Conservation (phyloP, 2,329 filamentous ascomycete species). For the Penicillium sp. region DNA sequence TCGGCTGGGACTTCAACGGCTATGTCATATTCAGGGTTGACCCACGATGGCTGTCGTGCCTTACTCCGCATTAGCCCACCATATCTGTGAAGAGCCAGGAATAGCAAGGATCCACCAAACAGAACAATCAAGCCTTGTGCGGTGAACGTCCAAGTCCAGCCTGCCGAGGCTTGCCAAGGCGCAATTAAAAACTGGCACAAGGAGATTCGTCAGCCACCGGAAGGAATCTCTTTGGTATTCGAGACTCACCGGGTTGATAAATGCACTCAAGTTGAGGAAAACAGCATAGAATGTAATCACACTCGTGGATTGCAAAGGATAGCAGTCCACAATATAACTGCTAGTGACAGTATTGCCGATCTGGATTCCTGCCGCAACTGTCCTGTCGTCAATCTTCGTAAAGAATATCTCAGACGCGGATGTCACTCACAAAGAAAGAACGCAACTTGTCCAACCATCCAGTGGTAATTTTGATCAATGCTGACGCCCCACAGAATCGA, state of each 20-base stretch:
- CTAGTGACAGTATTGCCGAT: conserved; percentile 58
- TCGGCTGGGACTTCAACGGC: neutral
- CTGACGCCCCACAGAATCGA: conserved; percentile 59
- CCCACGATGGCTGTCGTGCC: conserved; percentile 46
- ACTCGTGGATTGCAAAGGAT: conserved; percentile 58
- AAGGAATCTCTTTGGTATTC: neutral
- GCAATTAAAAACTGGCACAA: conserved; percentile 52
- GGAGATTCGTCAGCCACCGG: neutral
- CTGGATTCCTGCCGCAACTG: conserved; percentile 58
- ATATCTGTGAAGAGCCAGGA: conserved; percentile 45
- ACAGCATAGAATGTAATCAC: conserved; percentile 59
- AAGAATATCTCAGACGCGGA: neutral
- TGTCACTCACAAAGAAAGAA: conserved; percentile 55
- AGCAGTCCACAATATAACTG: conserved; percentile 58
- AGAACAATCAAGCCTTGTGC: conserved; percentile 52
- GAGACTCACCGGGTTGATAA: conserved; percentile 45
- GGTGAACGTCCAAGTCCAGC: conserved; percentile 56
- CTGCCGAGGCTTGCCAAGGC: conserved; percentile 48
- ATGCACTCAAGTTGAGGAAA: conserved; percentile 55
- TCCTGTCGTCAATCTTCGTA: neutral
- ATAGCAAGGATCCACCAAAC: conserved; percentile 42
- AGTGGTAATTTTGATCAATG: conserved; percentile 56
- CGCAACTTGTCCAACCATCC: conserved; percentile 59
- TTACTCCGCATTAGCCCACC: conserved; percentile 42
- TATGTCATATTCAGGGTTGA: conserved; percentile 48